Conservation (phyloP, 2,329 filamentous ascomycete species). For the Sporothrix euskadiensis region DNA sequence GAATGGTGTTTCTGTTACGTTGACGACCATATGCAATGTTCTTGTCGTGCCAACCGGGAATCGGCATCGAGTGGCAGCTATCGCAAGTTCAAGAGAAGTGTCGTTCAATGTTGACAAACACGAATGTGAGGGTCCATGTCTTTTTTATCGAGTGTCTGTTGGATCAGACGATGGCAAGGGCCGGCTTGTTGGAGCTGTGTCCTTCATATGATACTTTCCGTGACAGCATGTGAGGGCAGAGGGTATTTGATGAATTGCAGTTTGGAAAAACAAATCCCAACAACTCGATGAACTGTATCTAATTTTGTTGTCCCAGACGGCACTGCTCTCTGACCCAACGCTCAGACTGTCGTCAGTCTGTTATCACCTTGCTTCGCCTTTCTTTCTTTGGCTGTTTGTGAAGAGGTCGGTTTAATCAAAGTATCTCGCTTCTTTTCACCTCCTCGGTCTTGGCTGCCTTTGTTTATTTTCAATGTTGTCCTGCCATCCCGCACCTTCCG, state of each 20-base stretch:
- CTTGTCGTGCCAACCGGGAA: neutral
- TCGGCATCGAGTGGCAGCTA: neutral
- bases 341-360: neutral
- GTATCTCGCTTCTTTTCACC: neutral
- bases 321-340: neutral
- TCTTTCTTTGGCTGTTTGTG: neutral
- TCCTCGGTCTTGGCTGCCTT: slow-evolving; percentile 3
- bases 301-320: neutral
- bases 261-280: too few relatives aligned
- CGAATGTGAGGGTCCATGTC: neutral
- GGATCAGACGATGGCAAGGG: neutral
- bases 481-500: neutral
- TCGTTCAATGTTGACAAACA: neutral
- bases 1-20: neutral
- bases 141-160: neutral
- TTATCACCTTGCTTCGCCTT: neutral
- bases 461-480: neutral
- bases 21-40: neutral
- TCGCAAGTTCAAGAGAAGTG: neutral
- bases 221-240: neutral
- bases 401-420: neutral
- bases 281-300: too few relatives aligned
- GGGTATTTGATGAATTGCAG: too few relatives aligned
- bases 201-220: neutral
- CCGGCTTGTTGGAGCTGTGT: neutral